Evolutionary conservation across 2,329 filamentous ascomycete genomes (phyloP), one percentile per base, ranked within the genome.

Genomic region (Fusarium fujikuroi): DNA sequence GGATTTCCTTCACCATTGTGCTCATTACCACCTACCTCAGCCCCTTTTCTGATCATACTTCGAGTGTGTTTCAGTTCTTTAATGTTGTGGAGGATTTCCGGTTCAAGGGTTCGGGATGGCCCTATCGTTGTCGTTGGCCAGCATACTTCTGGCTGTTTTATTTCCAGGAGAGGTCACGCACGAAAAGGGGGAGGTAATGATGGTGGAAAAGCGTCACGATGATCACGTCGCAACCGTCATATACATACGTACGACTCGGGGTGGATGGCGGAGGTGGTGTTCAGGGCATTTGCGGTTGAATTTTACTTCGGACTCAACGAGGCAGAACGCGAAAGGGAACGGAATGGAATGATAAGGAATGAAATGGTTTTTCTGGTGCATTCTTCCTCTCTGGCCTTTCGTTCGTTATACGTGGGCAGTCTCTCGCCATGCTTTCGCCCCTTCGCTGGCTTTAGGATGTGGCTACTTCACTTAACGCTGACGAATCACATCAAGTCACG

Each of bases 1-100:
- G 76, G 76, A 77, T 75, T 75, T 77, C 64, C 68, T 76, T 79
- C 73, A 79, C 77, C 72, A 75, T 73, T 76, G 75, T 80, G 72
- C 77, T 77, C 78, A 77, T 69, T 75, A 74, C 70, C 74, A 74
- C 66, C 73, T 74, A 75, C 73, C 73, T 62, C 70, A 69, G 67
- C 65, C 70, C 52, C 70, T 67, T 70, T 66, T 62, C 70, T 69
- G 65, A 76, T 61, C 74, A 77, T 77, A 66, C 70, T 62, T 67
- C 60, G 72, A 71, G 68, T 76, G 72, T 79, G 76, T 75, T 76
- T 72, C 76, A 70, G 69, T 79, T 76, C 68, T 73, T 73, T 79
- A 77, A 76, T 79, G 69, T 75, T 77, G 72, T 47, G 74, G 75
- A 76, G 73, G 72, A 76, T 76, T 74, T 74, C 60, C 69, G 66